phyloP scores from a whole-genome alignment of 306 rosid species.

The Corylus americana region DNA sequence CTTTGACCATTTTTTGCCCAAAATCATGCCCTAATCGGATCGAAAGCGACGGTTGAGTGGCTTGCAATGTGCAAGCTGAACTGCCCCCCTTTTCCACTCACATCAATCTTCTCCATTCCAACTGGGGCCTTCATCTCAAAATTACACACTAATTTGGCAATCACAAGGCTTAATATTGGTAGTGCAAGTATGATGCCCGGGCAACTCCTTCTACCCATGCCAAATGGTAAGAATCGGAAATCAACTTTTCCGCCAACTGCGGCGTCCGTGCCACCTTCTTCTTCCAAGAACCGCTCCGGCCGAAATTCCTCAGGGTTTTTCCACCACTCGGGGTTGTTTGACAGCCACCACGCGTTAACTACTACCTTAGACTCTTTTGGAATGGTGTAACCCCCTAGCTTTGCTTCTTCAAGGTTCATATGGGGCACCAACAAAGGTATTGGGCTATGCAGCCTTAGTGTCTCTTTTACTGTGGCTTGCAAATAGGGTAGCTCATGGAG shows the following conservation, averaged over 20 bases:
- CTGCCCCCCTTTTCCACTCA: slow-evolving; percentile 77
- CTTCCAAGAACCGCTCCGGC: slow-evolving; percentile 79
- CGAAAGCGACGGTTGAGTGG: slow-evolving; percentile 55
- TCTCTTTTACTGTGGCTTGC: slow-evolving; percentile 80
- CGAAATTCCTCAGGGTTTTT: slow-evolving; percentile 63
- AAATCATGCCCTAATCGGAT: slow-evolving; percentile 24
- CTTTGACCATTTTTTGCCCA: not conserved
- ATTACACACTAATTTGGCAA: slow-evolving; percentile 58
- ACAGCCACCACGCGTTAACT: slow-evolving; percentile 91
- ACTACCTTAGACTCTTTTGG: slow-evolving; percentile 83
- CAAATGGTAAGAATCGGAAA: slow-evolving; percentile 74
- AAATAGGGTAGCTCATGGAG: slow-evolving; percentile 58
- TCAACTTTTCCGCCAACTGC: slow-evolving; percentile 74
- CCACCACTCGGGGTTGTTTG: slow-evolving; percentile 86
- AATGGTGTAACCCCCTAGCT: slow-evolving; percentile 62
- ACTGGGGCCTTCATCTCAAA: slow-evolving; percentile 58
- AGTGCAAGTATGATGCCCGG: slow-evolving; percentile 86
- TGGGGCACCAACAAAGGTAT: slow-evolving; percentile 85
- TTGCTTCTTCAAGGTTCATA: slow-evolving; percentile 85
- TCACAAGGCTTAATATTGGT: slow-evolving; percentile 66
- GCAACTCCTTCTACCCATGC: slow-evolving; percentile 83
- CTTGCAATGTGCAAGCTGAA: slow-evolving; percentile 76
- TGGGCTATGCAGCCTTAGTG: slow-evolving; percentile 69
- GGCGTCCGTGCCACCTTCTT: slow-evolving; percentile 59
- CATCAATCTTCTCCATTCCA: slow-evolving; percentile 48